phyloP scores from a whole-genome alignment of 1,139 yeast species.

The Scheffersomyces lignicola region DNA sequence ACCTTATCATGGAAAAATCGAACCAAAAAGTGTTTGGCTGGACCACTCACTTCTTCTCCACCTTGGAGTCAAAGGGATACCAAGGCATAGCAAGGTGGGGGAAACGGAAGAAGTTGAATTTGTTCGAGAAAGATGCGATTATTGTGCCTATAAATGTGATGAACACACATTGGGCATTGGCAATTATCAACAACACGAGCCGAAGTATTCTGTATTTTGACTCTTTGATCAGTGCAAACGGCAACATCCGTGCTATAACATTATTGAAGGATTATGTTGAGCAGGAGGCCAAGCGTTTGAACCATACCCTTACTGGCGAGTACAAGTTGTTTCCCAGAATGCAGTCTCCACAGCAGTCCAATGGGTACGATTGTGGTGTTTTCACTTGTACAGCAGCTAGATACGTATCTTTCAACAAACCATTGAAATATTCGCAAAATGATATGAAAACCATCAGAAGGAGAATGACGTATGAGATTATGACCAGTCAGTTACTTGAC shows the following conservation, averaged over 20 bases:
- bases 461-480: constrained; percentile 62
- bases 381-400: constrained; percentile 82
- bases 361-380: constrained; percentile 95
- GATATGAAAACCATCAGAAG: constrained; percentile 73
- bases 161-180: constrained; percentile 91
- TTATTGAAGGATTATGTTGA: constrained; percentile 59
- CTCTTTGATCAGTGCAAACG: constrained; percentile 57
- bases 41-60: constrained; percentile 85
- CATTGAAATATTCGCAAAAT: constrained; percentile 57
- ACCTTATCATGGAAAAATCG: constrained; percentile 44
- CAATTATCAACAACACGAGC: constrained; percentile 65
- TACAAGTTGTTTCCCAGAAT: constrained; percentile 35
- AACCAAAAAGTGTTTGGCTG: constrained; percentile 60
- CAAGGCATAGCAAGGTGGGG: constrained; percentile 88
- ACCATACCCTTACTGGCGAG: constrained; percentile 30
- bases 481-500: constrained; percentile 18
- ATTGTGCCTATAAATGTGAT: constrained; percentile 82
- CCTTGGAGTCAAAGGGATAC: constrained; percentile 71
- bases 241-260: constrained; percentile 56
- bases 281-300: constrained; percentile 52
- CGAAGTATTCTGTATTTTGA: constrained; percentile 71
- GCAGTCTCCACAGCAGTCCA: constrained; percentile 79
- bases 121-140: constrained; percentile 61
- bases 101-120: constrained; percentile 72
- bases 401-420: constrained; percentile 49